Conservation (phyloP, 2,329 filamentous ascomycete species). For the Thermothelomyces thermophilus region DNA sequence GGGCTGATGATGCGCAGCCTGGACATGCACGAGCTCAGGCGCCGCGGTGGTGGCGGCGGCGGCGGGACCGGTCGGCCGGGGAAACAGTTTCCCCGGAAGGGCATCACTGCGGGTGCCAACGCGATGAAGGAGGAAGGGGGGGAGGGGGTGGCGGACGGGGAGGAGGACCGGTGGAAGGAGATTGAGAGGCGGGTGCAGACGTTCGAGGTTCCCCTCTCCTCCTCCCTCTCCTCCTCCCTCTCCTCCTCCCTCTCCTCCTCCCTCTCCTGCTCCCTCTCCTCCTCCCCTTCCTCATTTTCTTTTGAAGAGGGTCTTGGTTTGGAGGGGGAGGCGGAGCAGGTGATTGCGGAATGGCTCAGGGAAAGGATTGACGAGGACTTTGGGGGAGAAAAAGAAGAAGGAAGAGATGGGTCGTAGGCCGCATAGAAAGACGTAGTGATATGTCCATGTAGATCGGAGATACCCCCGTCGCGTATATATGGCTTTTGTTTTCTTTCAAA, state of each 20-base stretch:
- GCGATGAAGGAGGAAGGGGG: background rate
- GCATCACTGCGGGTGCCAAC: background rate
- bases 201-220: constrained; percentile 26
- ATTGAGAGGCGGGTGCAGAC: constrained; percentile 31
- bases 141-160: background rate
- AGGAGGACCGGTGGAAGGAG: background rate
- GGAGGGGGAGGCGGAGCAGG: constrained; percentile 51
- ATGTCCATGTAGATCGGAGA: background rate
- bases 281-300: background rate
- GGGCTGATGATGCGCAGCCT: constrained; percentile 44
- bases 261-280: background rate
- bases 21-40: constrained; percentile 34
- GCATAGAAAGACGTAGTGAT: background rate
- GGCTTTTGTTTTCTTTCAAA: too few species aligned
- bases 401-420: too few species aligned
- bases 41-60: background rate
- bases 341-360: constrained; percentile 63
- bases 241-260: background rate
- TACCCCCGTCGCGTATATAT: background rate
- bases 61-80: background rate
- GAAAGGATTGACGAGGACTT: constrained; percentile 41
- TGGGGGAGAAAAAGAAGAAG: background rate
- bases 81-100: too few species aligned
- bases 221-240: background rate
- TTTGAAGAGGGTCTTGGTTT: constrained; percentile 13